Percentiles rank a stretch among this genome's conserved stretches.
Evolutionary conservation across 2,329 filamentous ascomycete genomes (phyloP).

Genomic region (Ascochyta clinopodiicola): DNA sequence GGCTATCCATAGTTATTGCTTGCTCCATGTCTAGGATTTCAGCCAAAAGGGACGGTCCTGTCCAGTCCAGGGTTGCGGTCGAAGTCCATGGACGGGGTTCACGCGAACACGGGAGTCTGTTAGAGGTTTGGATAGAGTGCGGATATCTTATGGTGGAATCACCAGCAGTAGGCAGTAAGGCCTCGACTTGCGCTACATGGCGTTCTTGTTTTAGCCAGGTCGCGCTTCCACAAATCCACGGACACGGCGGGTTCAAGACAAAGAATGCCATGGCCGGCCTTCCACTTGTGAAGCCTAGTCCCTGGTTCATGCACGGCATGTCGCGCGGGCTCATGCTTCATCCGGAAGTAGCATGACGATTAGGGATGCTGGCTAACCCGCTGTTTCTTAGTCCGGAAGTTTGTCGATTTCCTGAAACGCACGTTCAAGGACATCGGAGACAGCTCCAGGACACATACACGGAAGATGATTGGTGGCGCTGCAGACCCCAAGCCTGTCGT

Average conservation of each 20-base stretch:
- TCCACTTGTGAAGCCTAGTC: slow-evolving; percentile 4
- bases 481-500: neutral
- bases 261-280: neutral
- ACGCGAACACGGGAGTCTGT: neutral
- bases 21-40: neutral
- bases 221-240: neutral
- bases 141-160: neutral
- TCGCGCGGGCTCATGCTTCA: slow-evolving; percentile 13
- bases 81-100: neutral
- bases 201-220: neutral
- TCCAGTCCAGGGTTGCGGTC: neutral
- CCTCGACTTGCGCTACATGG: slow-evolving; percentile 1
- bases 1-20: slow-evolving; percentile 21
- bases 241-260: slow-evolving; percentile 1
- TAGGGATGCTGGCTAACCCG: neutral
- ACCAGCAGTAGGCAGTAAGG: neutral
- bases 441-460: neutral
- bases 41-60: neutral
- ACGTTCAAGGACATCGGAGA: neutral
- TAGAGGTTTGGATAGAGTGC: neutral
- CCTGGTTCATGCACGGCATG: slow-evolving; percentile 13
- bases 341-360: neutral
- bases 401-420: slow-evolving; percentile 5
- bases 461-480: neutral
- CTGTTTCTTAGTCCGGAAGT: slow-evolving; percentile 2